Evolutionary conservation across 257 asterid species (phyloP).

Genomic region (Lycium ferocissimum): DNA sequence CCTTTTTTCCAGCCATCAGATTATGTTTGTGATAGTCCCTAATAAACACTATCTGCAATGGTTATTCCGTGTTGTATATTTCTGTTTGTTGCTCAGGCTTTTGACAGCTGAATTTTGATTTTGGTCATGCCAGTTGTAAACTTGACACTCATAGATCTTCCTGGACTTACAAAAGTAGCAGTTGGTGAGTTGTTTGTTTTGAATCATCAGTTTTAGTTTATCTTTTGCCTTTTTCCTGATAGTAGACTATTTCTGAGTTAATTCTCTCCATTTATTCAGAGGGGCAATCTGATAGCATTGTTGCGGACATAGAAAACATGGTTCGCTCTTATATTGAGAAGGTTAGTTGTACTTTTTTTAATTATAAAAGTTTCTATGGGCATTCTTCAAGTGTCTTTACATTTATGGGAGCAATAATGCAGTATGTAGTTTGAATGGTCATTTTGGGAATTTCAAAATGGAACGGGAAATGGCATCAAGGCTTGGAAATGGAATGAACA

Average conservation of each 20-base stretch:
- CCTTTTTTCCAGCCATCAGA: not conserved
- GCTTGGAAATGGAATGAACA: not conserved
- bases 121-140: conserved; percentile 76
- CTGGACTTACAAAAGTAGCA: conserved; percentile 98
- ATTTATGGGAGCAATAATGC: not conserved
- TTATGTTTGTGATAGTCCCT: not conserved
- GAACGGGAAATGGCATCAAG: not conserved
- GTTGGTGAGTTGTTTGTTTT: conserved; percentile 69
- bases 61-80: conserved; percentile 3
- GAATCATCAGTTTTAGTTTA: conserved; percentile 23
- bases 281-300: conserved; percentile 96
- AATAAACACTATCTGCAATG: not conserved
- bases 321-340: conserved; percentile 92
- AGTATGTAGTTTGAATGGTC: not conserved
- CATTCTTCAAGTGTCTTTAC: not conserved
- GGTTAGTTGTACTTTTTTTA: conserved; percentile 49
- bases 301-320: conserved; percentile 92
- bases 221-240: conserved; percentile 10
- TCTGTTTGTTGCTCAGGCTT: conserved; percentile 37
- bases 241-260: conserved; percentile 15
- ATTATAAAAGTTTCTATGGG: not conserved
- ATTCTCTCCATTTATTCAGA: conserved; percentile 52
- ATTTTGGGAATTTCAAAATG: not conserved
- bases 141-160: conserved; percentile 95
- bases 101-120: conserved; percentile 25